These are phyloP conservation scores for Neonectria punicea DNA, from an alignment of 2,329 filamentous ascomycete genomes.

Conservation along the genomic window DNA sequence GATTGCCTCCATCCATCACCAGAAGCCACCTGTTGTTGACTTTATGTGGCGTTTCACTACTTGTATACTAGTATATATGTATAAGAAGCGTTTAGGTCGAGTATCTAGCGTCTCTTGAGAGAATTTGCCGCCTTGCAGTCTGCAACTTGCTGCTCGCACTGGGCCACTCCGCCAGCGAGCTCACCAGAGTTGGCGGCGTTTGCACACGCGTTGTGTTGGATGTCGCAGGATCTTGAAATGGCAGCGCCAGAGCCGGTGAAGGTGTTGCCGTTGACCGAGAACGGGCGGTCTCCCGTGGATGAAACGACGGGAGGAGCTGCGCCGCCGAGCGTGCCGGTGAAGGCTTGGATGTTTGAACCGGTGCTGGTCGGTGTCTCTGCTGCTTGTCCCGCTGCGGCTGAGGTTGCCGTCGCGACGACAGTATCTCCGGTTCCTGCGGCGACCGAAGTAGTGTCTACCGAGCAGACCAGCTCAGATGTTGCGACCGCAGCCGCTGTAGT, in stretches of 20 bases:
- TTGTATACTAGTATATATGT: no score
- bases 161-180: slow-evolving; percentile 32
- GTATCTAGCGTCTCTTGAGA: not conserved
- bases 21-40: no score
- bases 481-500: not conserved
- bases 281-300: slow-evolving; percentile 52
- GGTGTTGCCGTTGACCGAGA: slow-evolving; percentile 64
- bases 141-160: slow-evolving; percentile 22
- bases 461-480: not conserved
- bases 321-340: slow-evolving; percentile 57
- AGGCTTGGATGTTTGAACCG: slow-evolving; percentile 55
- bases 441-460: not conserved
- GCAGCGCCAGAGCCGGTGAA: slow-evolving; percentile 61
- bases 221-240: slow-evolving; percentile 59
- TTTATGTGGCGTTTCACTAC: no score
- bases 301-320: slow-evolving; percentile 54
- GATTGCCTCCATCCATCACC: no score
- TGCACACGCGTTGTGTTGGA: slow-evolving; percentile 62
- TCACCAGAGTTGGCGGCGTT: slow-evolving; percentile 59
- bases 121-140: slow-evolving; percentile 20
- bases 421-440: slow-evolving; percentile 2
- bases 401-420: slow-evolving; percentile 2
- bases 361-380: slow-evolving; percentile 20
- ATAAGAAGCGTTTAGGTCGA: no score
- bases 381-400: slow-evolving; percentile 8